Percentiles rank a stretch among this genome's conserved stretches.
Evolutionary conservation across 2,329 filamentous ascomycete species (phyloP).

Genomic region (Monosporascus sp.): DNA sequence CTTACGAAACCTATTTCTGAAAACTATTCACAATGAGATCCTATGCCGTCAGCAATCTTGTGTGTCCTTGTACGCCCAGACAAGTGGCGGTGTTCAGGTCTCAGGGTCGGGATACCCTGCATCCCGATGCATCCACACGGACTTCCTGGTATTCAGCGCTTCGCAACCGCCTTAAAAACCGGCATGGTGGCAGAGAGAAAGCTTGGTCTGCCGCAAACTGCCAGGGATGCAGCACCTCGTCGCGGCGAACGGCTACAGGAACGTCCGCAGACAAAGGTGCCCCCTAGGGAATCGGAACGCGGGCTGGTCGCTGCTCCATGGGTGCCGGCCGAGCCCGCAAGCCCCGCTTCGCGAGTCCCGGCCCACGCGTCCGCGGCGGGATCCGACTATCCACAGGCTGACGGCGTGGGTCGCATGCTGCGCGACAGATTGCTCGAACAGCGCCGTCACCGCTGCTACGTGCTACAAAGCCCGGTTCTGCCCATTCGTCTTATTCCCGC

Average conservation of each 20-base stretch:
- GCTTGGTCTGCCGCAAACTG: slow-evolving; percentile 10
- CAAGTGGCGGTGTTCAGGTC: slow-evolving; percentile 20
- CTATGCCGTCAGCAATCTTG: no score
- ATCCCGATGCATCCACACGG: slow-evolving; percentile 17
- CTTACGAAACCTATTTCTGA: no score
- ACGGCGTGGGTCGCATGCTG: slow-evolving; percentile 10
- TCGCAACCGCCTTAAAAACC: slow-evolving; percentile 20
- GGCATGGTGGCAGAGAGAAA: slow-evolving; percentile 18
- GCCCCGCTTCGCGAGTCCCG: no score
- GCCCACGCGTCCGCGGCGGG: slow-evolving; percentile 21
- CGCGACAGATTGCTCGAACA: slow-evolving; percentile 42
- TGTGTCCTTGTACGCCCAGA: slow-evolving; percentile 17
- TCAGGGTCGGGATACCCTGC: slow-evolving; percentile 9
- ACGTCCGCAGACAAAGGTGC: slow-evolving; percentile 17
- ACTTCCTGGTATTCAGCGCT: slow-evolving; percentile 14
- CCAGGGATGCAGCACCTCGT: slow-evolving; percentile 14
- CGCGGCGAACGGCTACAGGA: slow-evolving; percentile 23
- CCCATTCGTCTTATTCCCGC: slow-evolving; percentile 2
- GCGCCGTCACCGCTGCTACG: slow-evolving; percentile 41
- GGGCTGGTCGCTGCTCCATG: background rate
- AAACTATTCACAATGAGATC: no score
- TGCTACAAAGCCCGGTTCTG: slow-evolving; percentile 42
- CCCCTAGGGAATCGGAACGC: no score
- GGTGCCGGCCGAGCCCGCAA: background rate
- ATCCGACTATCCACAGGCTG: slow-evolving; percentile 29